phyloP scores from a whole-genome alignment of 441 rosid species.

The Cnidoscolus chayamansa region DNA sequence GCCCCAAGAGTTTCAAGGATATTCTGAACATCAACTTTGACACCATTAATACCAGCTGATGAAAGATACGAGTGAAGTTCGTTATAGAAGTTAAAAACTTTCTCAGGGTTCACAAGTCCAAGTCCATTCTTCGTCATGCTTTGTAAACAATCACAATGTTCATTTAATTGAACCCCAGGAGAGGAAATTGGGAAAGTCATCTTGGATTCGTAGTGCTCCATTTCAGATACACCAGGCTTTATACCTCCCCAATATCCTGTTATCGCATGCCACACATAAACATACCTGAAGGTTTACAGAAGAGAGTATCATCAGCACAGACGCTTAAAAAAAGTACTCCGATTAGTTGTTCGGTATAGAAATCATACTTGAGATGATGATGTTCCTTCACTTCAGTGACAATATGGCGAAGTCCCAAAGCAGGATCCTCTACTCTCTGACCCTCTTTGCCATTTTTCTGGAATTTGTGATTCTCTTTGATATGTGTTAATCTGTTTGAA shows the following conservation, averaged over 20 bases:
- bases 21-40: constrained; percentile 69
- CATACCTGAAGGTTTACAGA: constrained; percentile 32
- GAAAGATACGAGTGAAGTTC: constrained; percentile 65
- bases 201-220: constrained; percentile 57
- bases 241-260: constrained; percentile 79
- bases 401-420: constrained; percentile 45
- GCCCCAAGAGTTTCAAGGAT: constrained; percentile 69
- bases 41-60: constrained; percentile 60
- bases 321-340: background rate
- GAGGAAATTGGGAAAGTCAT: constrained; percentile 51
- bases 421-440: constrained; percentile 47
- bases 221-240: constrained; percentile 39
- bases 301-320: background rate
- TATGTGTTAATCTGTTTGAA: constrained; percentile 49
- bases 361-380: constrained; percentile 37
- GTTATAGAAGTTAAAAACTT: constrained; percentile 48
- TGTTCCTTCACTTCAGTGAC: constrained; percentile 43
- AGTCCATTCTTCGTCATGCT: constrained; percentile 50
- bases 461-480: constrained; percentile 61
- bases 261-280: constrained; percentile 69
- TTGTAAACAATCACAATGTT: constrained; percentile 38
- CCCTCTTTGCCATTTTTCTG: constrained; percentile 58
- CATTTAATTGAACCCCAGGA: constrained; percentile 51
- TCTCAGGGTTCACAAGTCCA: constrained; percentile 61
- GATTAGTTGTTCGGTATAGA: background rate